phyloP scores from a whole-genome alignment of 2,329 filamentous ascomycete species.

The Akanthomyces muscarius region DNA sequence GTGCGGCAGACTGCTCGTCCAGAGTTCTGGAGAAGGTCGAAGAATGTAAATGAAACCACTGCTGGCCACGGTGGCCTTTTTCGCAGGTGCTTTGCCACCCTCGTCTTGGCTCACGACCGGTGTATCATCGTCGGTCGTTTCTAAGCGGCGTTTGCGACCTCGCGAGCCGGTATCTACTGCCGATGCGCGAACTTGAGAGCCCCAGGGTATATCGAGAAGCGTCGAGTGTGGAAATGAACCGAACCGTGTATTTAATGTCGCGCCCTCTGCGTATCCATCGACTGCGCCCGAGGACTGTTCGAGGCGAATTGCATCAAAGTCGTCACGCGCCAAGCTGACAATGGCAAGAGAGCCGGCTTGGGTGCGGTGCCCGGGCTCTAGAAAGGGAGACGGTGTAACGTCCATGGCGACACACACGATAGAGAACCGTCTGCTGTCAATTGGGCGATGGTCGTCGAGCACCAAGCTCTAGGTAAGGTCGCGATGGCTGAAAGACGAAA shows the following conservation, averaged over 20 bases:
- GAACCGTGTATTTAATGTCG: conserved; percentile 86
- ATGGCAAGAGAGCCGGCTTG: conserved; percentile 68
- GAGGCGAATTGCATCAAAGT: conserved; percentile 71
- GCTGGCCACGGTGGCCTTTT: conserved; percentile 50
- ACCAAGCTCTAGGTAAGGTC: not conserved
- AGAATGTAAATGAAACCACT: conserved; percentile 76
- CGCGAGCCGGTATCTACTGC: conserved; percentile 88
- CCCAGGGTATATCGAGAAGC: conserved; percentile 77
- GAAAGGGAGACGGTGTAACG: conserved; percentile 66
- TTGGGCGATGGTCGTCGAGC: not conserved
- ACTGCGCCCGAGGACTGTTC: conserved; percentile 57
- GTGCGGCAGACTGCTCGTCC: conserved; percentile 76
- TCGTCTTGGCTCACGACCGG: conserved; percentile 30
- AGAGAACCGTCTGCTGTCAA: not conserved
- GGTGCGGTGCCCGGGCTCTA: conserved; percentile 63
- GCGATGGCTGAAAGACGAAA: not conserved
- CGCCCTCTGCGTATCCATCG: conserved; percentile 71
- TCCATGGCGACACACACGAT: conserved; percentile 29
- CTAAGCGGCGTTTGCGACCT: conserved; percentile 63
- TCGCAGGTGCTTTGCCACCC: conserved; percentile 36
- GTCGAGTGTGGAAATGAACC: conserved; percentile 84
- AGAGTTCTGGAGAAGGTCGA: conserved; percentile 74
- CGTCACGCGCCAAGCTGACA: conserved; percentile 83
- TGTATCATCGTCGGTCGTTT: conserved; percentile 39
- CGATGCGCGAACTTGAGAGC: conserved; percentile 85